Base-by-base conservation (phyloP, 306 rosid species). In the Casuarina equisetifolia region DNA sequence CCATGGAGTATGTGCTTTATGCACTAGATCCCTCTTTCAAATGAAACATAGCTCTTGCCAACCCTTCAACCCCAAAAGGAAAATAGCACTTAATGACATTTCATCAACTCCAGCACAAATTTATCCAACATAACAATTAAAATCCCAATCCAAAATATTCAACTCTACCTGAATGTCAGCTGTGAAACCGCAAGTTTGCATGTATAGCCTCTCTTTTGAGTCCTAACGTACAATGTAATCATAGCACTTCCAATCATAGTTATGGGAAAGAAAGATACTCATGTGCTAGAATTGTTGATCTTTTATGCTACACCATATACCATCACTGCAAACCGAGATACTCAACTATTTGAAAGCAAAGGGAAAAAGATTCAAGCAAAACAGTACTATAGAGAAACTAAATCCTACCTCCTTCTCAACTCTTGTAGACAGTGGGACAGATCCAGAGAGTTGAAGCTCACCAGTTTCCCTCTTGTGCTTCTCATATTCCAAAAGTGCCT, bases 401-500 rank as follows among this genome's bases (percentile, higher is more conserved):
- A 59, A 74, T 76, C 78, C 42, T 76, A 92, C 97, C 93, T 89
- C 96, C 86, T 92, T 90, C 76, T 89, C 96, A 77, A 84, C 85
- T 75, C 76, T 86, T 49, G 87, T 55, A 55, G 96, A 57, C 79
- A 84, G 93, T 72, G 80, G 89, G 76, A 85, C 69, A 72, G 90
- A 44, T 80, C 92, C 93, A 46, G 92, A 89, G 46, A 85, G 87
- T 66, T 87, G 91, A 69, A 92, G 86, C 77, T 90, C 92, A 55
- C 97, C 97, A 74, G 44, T 86, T 74, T 89, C 87, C 84, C 80
- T 83, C 91, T 92, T 89, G 74, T 90, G 86, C 87, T 87, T 92
- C 81, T 92, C 97, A 85, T 84, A 92, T 79, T 92, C 97, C 66
- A 92, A 76, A 83, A 92, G 96, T 71, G 96, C 93, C 93, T 92